Conservation (phyloP, 345 rosid genomes). For the Sonneratia caseolaris region DNA sequence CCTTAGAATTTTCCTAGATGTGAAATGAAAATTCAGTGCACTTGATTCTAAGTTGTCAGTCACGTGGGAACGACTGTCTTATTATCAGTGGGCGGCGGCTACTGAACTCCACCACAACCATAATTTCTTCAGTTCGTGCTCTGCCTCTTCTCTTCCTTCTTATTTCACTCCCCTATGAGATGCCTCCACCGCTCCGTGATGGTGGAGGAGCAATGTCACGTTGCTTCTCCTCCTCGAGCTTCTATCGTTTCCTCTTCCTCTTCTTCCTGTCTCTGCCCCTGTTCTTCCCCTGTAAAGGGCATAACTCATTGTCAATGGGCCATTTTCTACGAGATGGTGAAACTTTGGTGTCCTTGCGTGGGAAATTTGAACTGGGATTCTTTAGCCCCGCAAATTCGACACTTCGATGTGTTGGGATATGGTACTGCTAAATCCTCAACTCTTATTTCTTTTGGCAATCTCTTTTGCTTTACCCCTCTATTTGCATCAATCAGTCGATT, state of each 20-base stretch:
- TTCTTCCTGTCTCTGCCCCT: slow-evolving; percentile 13
- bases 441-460: not conserved
- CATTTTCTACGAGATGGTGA: slow-evolving; percentile 35
- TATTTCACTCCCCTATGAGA: no score
- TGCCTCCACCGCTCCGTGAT: not conserved
- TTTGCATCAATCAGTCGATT: not conserved
- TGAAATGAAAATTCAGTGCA: no score
- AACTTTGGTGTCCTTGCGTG: slow-evolving; percentile 20
- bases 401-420: slow-evolving; percentile 44
- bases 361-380: slow-evolving; percentile 48
- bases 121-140: no score
- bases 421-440: slow-evolving; percentile 26
- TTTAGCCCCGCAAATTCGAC: slow-evolving; percentile 37
- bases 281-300: slow-evolving; percentile 19
- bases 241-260: slow-evolving; percentile 16
- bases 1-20: no score
- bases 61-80: no score
- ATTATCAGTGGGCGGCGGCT: no score
- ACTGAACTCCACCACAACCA: no score
- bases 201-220: not conserved
- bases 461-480: not conserved
- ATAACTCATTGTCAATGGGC: slow-evolving; percentile 24
- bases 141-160: no score
- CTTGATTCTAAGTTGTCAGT: no score
- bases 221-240: not conserved